phyloP scores from a whole-genome alignment of 768 basidiomycete species.

The Podaxis sp. region DNA sequence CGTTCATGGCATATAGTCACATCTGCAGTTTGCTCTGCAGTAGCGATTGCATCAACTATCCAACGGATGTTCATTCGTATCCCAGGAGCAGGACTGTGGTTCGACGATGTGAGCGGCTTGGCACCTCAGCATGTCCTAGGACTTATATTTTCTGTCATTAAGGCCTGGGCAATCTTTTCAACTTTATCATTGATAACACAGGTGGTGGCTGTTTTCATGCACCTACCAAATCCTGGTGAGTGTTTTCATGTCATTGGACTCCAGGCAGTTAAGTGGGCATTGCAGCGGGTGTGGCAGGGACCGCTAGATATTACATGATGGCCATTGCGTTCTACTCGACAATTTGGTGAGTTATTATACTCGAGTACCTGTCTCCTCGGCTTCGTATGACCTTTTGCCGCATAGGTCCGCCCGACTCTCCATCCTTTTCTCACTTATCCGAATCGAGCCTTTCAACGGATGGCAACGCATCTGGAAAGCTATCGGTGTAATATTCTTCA shows the following conservation, averaged over 20 bases:
- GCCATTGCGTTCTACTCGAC: constrained; percentile 35
- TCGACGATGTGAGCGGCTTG: constrained; percentile 32
- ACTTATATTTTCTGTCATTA: neutral
- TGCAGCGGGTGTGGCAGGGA: constrained; percentile 12
- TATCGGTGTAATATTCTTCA: constrained; percentile 31
- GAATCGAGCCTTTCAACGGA: constrained; percentile 36
- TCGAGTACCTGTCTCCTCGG: neutral
- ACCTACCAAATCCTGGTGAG: constrained; percentile 20
- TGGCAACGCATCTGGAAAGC: constrained; percentile 12
- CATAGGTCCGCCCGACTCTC: constrained; percentile 47
- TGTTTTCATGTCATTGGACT: neutral
- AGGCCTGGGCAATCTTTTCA: constrained; percentile 32
- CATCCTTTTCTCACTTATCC: constrained; percentile 54
- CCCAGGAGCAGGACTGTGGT: constrained; percentile 29
- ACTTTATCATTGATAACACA: constrained; percentile 25
- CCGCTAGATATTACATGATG: constrained; percentile 34
- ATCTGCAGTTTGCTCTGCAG: constrained; percentile 30
- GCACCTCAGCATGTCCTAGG: neutral
- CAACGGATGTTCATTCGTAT: constrained; percentile 32
- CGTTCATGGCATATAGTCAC: constrained; percentile 24
- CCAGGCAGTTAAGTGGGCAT: neutral
- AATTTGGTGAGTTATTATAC: constrained; percentile 31
- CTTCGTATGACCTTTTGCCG: neutral
- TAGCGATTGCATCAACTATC: constrained; percentile 31
- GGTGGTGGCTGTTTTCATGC: constrained; percentile 27